Evolutionary conservation across 31 red algal species (phyloP), one percentile per base, ranked within the genome.

Genomic region (Bonnemaisonia californica): DNA sequence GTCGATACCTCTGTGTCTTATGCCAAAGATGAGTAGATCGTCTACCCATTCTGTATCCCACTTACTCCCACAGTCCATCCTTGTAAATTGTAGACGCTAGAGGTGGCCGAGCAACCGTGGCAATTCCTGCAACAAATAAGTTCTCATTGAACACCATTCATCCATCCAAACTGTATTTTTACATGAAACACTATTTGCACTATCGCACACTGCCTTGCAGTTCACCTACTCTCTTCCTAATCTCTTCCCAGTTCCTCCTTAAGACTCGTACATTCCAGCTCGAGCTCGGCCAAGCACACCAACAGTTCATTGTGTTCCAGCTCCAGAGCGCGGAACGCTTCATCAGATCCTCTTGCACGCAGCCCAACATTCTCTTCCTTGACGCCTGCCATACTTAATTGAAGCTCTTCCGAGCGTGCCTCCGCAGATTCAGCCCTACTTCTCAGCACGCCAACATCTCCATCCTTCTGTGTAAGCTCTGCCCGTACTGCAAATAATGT

Each of bases 1-100:
- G 89, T 98, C 69, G 90, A 95, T 48, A 81, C 96, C 4, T 38
- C 55, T 23, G 96, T 98, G 13, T 84, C 96, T 2, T 98, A 95
- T 74, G 89, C 91, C 26, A 61, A 63, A 27, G 65, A 91, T 3
- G 84, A 89, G 11, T 45, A 39, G 4, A 81, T 66, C 13, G 62
- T 18, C 27, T 30, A 66, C 26, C 19, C 27, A 18, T 11, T 29
- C 12, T 55, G 51, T 55, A 18, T 55, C 21, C 16, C 51, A n/a
- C n/a, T n/a, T n/a, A n/a, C n/a, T n/a, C n/a, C n/a, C n/a, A n/a
- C n/a, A n/a, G n/a, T n/a, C n/a, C n/a, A n/a, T n/a, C n/a, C n/a
- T n/a, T n/a, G n/a, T n/a, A n/a, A n/a, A n/a, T n/a, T n/a, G n/a
- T n/a, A n/a, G n/a, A n/a, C n/a, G n/a, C n/a, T n/a, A n/a, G n/a